Evolutionary conservation across 1,284 basidiomycete genomes (phyloP).

Genomic region (Apiotrichum sp.): DNA sequence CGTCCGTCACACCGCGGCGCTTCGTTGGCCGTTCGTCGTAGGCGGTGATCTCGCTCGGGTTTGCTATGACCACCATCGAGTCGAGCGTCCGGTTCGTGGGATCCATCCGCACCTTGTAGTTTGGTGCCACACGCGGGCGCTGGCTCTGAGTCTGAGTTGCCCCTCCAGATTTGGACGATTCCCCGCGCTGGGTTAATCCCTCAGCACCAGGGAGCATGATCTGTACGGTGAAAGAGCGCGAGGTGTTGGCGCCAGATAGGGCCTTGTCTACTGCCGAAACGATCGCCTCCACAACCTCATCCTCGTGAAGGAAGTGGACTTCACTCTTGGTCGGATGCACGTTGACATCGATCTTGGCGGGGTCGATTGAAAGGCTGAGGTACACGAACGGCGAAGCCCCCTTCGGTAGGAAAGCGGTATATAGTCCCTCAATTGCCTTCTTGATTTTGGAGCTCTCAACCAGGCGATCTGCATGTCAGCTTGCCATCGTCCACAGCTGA

Average conservation of each 20-base stretch:
- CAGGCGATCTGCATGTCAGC: slow-evolving; percentile 63
- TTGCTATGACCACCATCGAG: slow-evolving; percentile 65
- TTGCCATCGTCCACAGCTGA: too few relatives aligned
- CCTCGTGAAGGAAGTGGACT: slow-evolving; percentile 91
- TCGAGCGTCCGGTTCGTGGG: slow-evolving; percentile 81
- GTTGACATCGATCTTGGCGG: slow-evolving; percentile 88
- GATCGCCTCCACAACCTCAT: slow-evolving; percentile 73
- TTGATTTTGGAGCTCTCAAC: slow-evolving; percentile 87
- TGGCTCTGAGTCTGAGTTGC: neutral
- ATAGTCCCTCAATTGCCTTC: slow-evolving; percentile 79
- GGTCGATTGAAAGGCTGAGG: slow-evolving; percentile 77
- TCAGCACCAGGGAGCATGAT: slow-evolving; percentile 45
- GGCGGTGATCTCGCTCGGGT: slow-evolving; percentile 30
- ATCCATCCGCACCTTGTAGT: slow-evolving; percentile 90
- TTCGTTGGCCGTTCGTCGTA: slow-evolving; percentile 26
- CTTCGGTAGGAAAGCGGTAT: slow-evolving; percentile 82
- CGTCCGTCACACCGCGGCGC: slow-evolving; percentile 19
- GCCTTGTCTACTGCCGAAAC: slow-evolving; percentile 64
- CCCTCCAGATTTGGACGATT: neutral
- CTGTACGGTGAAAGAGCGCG: slow-evolving; percentile 76
- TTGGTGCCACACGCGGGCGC: slow-evolving; percentile 53
- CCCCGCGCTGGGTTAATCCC: slow-evolving; percentile 3
- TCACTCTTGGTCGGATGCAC: slow-evolving; percentile 98
- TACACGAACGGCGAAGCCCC: slow-evolving; percentile 88
- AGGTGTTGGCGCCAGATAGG: slow-evolving; percentile 60